Evolutionary conservation across 352 stramenopile genomes (phyloP), one percentile per base, ranked within the genome.

Genomic region (Globisporangium paddicum): DNA sequence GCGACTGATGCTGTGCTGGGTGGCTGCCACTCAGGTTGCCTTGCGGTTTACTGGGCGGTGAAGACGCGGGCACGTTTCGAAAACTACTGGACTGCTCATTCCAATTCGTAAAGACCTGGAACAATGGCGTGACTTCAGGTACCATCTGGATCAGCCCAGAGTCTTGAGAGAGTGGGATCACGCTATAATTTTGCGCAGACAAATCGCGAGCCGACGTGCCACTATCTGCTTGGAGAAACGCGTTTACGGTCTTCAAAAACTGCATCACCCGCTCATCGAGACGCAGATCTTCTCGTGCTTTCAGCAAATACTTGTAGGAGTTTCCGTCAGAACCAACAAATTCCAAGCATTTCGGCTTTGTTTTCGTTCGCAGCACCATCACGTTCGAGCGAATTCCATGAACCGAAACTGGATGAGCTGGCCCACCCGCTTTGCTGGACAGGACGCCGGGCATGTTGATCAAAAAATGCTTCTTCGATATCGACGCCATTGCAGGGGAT

Each of bases 211-310:
- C 55, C 34, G 49, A 64, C 25, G 81, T 69, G n/a, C 55, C 50
- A 0, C 65, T 63, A 68, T 93, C 73, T 26, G 73, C 69, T 32
- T 57, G 54, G 42, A 97, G 58, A 25, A 95, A 83, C 16, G 72
- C 71, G 59, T 96, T 96, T 19, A 82, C 75, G 32, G 81, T 79
- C 28, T 60, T 62, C 40, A 96, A 63, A 41, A 95, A 87, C 70
- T 97, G 89, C 89, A 97, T 97, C 49, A 97, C 81, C 5, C 89
- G 78, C 60, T 96, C 86, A 59, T 97, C 89, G 23, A 97, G 71
- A 19, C 85, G 85, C 30, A 97, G 66, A 60, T 97, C 89, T 67
- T 97, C 89, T 18, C 82, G 69, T 3, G 87, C 84, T 51, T 97
- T 96, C 1, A 96, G 68, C 46, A 97, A 60, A 49, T 95, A 96